Percentiles rank a stretch among this genome's conserved stretches.
These are phyloP conservation scores for Ilyonectria destructans DNA, from an alignment of 2,329 filamentous ascomycete species.

Conservation along the genomic window DNA sequence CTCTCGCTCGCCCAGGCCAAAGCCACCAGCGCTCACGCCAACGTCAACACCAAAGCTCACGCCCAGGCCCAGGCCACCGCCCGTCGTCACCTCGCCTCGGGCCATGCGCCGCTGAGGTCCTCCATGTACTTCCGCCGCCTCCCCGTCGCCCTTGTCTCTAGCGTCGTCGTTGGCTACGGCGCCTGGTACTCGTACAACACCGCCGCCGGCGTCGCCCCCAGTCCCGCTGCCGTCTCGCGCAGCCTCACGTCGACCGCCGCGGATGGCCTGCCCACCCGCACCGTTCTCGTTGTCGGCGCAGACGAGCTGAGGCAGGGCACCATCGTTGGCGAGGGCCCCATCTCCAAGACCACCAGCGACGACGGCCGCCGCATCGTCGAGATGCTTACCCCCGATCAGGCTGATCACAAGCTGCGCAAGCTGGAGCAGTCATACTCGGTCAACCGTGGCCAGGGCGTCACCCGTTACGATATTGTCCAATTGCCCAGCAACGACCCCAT, in stretches of 20 bases:
- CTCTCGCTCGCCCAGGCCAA: constrained; percentile 74
- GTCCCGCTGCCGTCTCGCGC: constrained; percentile 55
- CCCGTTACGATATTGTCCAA: constrained; percentile 95
- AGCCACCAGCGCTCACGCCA: constrained; percentile 65
- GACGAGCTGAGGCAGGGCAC: constrained; percentile 92
- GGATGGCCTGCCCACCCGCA: constrained; percentile 69
- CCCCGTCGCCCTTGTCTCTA: constrained; percentile 77
- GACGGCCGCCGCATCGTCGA: constrained; percentile 90
- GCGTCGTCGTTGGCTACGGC: constrained; percentile 79
- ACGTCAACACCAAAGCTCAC: constrained; percentile 51
- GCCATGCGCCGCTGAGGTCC: constrained; percentile 70
- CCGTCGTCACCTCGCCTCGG: constrained; percentile 40
- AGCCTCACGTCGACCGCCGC: constrained; percentile 61
- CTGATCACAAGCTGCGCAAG: constrained; percentile 88
- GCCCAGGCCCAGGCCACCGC: constrained; percentile 57
- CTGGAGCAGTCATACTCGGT: constrained; percentile 95
- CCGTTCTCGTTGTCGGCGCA: constrained; percentile 88
- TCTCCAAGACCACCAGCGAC: constrained; percentile 90
- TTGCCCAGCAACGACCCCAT: constrained; percentile 97
- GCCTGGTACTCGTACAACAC: constrained; percentile 82
- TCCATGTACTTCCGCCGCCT: constrained; percentile 85
- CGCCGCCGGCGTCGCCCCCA: constrained; percentile 53
- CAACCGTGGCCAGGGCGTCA: constrained; percentile 89
- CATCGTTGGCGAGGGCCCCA: constrained; percentile 86
- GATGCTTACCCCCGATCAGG: constrained; percentile 97